Evolutionary conservation across 257 asterid species (phyloP), one percentile per base, ranked within the genome.

Genomic region (Nicotiana obtusifolia): DNA sequence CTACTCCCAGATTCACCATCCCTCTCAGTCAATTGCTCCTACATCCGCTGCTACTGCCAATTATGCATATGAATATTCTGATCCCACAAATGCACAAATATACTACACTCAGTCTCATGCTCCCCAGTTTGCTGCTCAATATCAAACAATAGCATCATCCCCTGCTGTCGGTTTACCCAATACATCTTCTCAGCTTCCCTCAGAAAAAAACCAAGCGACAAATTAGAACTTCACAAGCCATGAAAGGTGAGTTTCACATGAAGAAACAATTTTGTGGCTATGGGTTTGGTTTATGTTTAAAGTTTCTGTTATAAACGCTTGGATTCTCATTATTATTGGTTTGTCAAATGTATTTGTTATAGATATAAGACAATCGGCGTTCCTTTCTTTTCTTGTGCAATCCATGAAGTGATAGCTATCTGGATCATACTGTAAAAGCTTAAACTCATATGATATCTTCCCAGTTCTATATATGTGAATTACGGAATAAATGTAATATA

Each of bases 201-300:
- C 90, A 2, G 97, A 93, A 86, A 91, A 24, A 67, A 83, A 66
- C 87, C 37, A 91, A 89, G 86, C 95, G 89, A 86, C 94, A 85
- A 83, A 89, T 84, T 26, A 84, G 90, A 82, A 85, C 84, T 81
- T 62, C 86, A 73, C 81, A 93, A 28, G 77, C 84, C 56, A 83
- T 91, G 93, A 90, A 73, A 73, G 90, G 92, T 88, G 91, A 87
- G 91, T 86, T 85, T 75, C 89, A 85, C 78, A 30, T 82, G 89
- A 88, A 89, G 92, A 86, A 85, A 88, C 91, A 93, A 87, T 95
- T 95, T 95, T 95, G 97, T 93, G 86, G 92, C 76, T 81, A 85
- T 80, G 62, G 75, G 86, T 86, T 89, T 86, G 90, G 82, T 87
- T 87, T 85, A 78, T 87, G 56, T 81, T 86, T 86, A 85, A 68